Base-by-base conservation (phyloP, 2,329 filamentous ascomycete species). In the Cytospora schulzeri region DNA sequence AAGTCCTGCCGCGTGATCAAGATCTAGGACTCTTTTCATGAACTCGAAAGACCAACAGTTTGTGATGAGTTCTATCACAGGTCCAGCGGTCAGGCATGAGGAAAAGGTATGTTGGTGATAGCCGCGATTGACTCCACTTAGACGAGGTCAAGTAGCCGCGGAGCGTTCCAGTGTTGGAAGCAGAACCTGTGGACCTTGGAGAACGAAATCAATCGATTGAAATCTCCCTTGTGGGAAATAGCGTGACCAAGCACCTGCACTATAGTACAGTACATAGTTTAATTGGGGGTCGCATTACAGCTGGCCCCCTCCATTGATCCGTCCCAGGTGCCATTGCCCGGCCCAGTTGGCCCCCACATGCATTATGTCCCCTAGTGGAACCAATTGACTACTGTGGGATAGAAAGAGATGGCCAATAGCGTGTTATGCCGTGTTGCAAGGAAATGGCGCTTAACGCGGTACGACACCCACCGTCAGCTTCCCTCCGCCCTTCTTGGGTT, bases 401-500 rank as follows among this genome's bases (percentile, higher is more conserved):
- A n/a, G 4, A 11, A 14, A 48, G n/a, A 48, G n/a, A 24, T 24
- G 54, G 45, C 64, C 57, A 64, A 66, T 66, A n/a, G 64, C 51
- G 53, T 48, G 63, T 51, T 57, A 58, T 60, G 50, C 45, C 54
- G 22, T 52, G 26, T 3, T 9, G 45, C 41, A 48, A 48, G 45
- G 17, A 56, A n/a, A 35, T 14, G 59, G 52, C 52, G 52, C 52
- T 62, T 56, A 62, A 62, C 28, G 54, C 19, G 29, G n/a, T n/a
- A 19, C 53, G 38, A 41, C 33, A 22, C 52, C 38, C n/a, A 35
- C 7, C 17, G 22, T 7, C 28, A 55, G 48, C 45, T 24, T 56
- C 59, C 59, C 50, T 54, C 31, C 26, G 19, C 12, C 52, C 52
- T 50, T 31, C 48, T 50, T 22, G 38, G 38, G 14, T 48, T 28